phyloP scores from a whole-genome alignment of 1,284 basidiomycete species.

The Pyrrhoderma noxium region DNA sequence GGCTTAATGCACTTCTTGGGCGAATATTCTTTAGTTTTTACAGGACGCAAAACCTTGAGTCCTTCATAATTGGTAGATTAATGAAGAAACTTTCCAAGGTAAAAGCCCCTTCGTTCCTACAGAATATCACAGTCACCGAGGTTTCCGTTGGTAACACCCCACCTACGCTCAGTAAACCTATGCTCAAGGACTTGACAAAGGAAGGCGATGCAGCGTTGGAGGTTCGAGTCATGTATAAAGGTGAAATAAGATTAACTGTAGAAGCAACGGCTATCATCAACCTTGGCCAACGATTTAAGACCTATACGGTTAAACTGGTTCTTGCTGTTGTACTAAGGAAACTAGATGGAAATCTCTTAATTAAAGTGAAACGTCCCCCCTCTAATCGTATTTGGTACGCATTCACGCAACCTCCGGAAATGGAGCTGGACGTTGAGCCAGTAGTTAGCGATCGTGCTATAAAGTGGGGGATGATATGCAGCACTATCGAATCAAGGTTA shows the following conservation, averaged over 20 bases:
- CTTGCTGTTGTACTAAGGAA: conserved; percentile 83
- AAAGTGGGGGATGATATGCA: conserved; percentile 87
- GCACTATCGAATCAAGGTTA: conserved; percentile 83
- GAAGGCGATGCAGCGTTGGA: conserved; percentile 91
- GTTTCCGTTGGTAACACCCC: conserved; percentile 83
- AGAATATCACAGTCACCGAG: conserved; percentile 80
- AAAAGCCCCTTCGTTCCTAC: conserved; percentile 80
- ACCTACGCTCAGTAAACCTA: conserved; percentile 86
- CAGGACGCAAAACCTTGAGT: conserved; percentile 73
- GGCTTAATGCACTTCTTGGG: conserved; percentile 92
- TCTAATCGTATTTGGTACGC: conserved; percentile 97
- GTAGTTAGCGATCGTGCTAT: conserved; percentile 90
- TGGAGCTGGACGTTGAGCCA: conserved; percentile 87
- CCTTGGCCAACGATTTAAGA: conserved; percentile 75
- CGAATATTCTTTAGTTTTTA: conserved; percentile 91
- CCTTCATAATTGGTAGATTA: conserved; percentile 79
- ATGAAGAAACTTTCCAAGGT: conserved; percentile 93
- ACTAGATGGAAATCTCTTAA: conserved; percentile 83
- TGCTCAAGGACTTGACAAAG: conserved; percentile 92
- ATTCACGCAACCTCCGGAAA: conserved; percentile 87
- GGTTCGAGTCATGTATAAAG: conserved; percentile 76
- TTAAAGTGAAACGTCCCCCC: conserved; percentile 93
- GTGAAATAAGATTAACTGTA: conserved; percentile 84
- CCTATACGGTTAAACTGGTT: conserved; percentile 84
- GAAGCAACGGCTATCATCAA: conserved; percentile 85